Conservation (phyloP, 441 rosid species). For the Gossypium lobatum region DNA sequence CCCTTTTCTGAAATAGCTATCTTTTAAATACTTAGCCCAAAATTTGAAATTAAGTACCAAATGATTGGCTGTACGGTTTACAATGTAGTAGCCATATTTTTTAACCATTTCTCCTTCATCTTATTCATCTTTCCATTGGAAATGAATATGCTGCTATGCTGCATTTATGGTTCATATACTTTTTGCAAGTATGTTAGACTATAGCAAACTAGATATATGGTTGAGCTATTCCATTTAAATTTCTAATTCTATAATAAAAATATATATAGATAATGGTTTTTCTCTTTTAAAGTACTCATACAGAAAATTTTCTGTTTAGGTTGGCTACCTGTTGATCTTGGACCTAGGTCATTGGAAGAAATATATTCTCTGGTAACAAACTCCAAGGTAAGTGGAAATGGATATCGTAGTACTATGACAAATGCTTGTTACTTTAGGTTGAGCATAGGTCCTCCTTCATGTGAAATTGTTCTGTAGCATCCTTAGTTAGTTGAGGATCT, state of each 20-base stretch:
- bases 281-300: constrained; percentile 9
- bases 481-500: background rate
- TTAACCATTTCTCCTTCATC: background rate
- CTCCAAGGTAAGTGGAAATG: constrained; percentile 45
- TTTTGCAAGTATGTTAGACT: background rate
- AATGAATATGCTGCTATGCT: background rate
- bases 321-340: constrained; percentile 64
- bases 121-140: background rate
- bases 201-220: background rate
- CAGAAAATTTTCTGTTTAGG: constrained; percentile 32
- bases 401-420: background rate
- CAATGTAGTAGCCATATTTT: background rate
- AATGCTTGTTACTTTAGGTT: background rate
- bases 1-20: background rate
- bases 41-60: background rate
- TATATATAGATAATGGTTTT: background rate
- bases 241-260: background rate
- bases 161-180: background rate
- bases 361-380: constrained; percentile 37
- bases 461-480: background rate
- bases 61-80: background rate
- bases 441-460: background rate
- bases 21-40: background rate
- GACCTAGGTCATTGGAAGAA: constrained; percentile 53
- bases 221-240: background rate